Conservation (phyloP, 306 rosid species). For the Medicago arabica region DNA sequence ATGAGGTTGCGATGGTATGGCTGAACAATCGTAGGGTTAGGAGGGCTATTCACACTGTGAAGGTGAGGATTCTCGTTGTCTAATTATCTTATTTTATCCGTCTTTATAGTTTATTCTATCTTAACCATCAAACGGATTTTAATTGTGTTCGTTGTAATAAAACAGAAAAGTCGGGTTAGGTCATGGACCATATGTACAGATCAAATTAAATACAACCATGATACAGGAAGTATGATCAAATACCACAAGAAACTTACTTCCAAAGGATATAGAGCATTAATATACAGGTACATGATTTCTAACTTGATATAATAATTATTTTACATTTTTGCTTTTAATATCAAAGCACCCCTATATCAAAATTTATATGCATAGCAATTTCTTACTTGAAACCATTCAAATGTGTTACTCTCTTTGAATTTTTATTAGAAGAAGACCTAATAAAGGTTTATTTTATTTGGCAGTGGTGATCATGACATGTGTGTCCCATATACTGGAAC, state of each 20-base stretch:
- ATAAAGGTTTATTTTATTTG: not conserved
- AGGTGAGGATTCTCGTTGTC: not conserved
- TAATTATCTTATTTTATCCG: not conserved
- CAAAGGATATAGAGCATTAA: not conserved
- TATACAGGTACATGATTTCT: not conserved
- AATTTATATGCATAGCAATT: no score
- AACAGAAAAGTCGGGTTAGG: not conserved
- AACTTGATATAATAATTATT: not conserved
- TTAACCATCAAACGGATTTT: not conserved
- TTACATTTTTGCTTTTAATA: not conserved
- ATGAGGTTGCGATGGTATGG: not conserved
- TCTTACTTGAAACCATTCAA: no score
- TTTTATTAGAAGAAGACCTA: not conserved
- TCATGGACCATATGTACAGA: not conserved
- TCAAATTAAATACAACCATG: not conserved
- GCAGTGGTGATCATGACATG: constrained; percentile 14
- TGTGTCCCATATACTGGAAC: constrained; percentile 33
- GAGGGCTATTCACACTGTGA: not conserved
- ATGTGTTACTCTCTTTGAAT: no score
- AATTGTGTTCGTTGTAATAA: not conserved
- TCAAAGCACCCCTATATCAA: no score
- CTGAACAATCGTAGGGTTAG: not conserved
- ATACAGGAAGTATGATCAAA: not conserved
- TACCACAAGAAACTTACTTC: constrained; percentile 18
- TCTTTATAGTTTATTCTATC: no score